phyloP scores from a whole-genome alignment of 2,329 filamentous ascomycete genomes.

The Xylaria sp. region DNA sequence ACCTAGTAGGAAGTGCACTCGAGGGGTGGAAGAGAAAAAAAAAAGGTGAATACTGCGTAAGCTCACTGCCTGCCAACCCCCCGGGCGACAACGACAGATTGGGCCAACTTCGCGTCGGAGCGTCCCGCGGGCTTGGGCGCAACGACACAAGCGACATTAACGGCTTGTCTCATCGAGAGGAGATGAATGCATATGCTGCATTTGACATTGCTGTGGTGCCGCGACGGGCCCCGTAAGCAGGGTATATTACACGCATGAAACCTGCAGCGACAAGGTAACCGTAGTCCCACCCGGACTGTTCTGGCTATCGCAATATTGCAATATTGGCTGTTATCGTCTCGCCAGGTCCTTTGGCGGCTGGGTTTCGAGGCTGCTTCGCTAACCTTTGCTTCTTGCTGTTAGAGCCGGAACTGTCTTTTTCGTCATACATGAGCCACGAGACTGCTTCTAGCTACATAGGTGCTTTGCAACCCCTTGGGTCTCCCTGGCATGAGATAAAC shows the following conservation, averaged over 20 bases:
- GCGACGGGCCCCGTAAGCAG: slow-evolving; percentile 1
- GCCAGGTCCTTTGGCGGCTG: not conserved
- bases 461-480: not conserved
- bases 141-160: not conserved
- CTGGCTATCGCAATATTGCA: slow-evolving; percentile 6
- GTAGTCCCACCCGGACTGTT: slow-evolving; percentile 4
- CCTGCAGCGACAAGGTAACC: slow-evolving; percentile 5
- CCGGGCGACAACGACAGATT: not conserved
- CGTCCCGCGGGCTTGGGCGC: slow-evolving; percentile 14
- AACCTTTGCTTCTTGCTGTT: not conserved
- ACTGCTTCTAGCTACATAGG: not conserved
- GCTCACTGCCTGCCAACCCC: no score
- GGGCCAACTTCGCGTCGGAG: slow-evolving; percentile 10
- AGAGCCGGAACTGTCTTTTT: not conserved
- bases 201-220: slow-evolving; percentile 12
- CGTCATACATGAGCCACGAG: not conserved
- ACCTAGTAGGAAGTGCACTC: no score
- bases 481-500: not conserved
- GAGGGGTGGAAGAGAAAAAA: no score
- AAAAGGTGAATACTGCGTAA: no score
- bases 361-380: not conserved
- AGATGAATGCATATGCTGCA: slow-evolving; percentile 11
- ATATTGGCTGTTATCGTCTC: not conserved
- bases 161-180: slow-evolving; percentile 11
- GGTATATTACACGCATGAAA: slow-evolving; percentile 8